Percentiles rank a stretch among this genome's conserved stretches.
These are phyloP conservation scores for Tolypocladium amazonense DNA, from an alignment of 2,329 filamentous ascomycete species.

Conservation along the genomic window DNA sequence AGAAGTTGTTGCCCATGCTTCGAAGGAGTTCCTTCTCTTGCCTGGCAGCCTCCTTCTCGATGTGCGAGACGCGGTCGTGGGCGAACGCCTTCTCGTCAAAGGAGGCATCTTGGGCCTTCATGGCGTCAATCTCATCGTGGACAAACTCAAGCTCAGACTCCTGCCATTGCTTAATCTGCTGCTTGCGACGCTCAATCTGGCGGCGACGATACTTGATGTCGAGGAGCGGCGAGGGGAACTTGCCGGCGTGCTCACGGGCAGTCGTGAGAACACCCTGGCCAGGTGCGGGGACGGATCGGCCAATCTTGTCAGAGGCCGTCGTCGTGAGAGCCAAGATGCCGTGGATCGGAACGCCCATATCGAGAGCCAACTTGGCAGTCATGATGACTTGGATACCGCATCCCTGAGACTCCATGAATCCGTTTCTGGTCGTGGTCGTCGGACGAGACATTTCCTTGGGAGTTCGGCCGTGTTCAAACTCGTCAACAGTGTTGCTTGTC, in stretches of 20 bases:
- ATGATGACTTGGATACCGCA: constrained; percentile 98
- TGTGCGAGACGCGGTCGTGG: constrained; percentile 73
- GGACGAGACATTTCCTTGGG: constrained; percentile 97
- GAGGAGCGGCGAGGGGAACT: constrained; percentile 88
- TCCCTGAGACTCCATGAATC: constrained; percentile 99
- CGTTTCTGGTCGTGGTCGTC: constrained; percentile 90
- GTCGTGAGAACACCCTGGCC: constrained; percentile 95
- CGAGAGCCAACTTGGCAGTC: constrained; percentile 88
- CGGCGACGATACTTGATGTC: constrained; percentile 96
- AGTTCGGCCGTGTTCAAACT: constrained; percentile 89
- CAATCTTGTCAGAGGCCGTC: constrained; percentile 98
- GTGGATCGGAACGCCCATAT: constrained; percentile 98
- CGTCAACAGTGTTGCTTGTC: constrained; percentile 94
- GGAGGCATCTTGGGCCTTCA: constrained; percentile 65
- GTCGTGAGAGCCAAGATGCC: constrained; percentile 88
- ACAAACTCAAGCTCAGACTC: constrained; percentile 90
- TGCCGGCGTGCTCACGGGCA: constrained; percentile 80
- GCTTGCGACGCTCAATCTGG: constrained; percentile 87
- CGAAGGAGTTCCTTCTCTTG: constrained; percentile 89
- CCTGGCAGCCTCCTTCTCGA: constrained; percentile 72
- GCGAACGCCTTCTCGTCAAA: constrained; percentile 81
- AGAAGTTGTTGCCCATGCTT: constrained; percentile 96
- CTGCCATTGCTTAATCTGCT: constrained; percentile 93
- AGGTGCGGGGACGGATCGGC: constrained; percentile 89
- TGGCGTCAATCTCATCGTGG: constrained; percentile 82